These are phyloP conservation scores for Calcarisporium arbuscula DNA, from an alignment of 2,329 filamentous ascomycete genomes.

Conservation along the genomic window DNA sequence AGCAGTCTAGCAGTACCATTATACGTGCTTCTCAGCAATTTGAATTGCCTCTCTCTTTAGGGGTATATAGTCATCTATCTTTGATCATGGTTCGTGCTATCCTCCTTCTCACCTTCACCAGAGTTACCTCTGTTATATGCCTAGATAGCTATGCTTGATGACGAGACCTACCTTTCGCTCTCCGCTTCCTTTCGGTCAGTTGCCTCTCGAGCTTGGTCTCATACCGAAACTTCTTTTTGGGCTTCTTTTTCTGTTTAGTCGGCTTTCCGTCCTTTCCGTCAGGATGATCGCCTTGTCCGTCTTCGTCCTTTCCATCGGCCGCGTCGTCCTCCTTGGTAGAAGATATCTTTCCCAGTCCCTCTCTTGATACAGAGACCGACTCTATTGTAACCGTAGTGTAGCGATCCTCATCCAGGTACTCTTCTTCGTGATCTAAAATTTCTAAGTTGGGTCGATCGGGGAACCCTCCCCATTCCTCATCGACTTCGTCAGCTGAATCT, in stretches of 20 bases:
- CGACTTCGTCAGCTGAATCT: slow-evolving; percentile 29
- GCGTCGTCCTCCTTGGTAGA: slow-evolving; percentile 30
- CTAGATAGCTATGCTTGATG: slow-evolving; percentile 8
- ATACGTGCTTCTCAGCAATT: slow-evolving; percentile 20
- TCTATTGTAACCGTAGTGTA: slow-evolving; percentile 95
- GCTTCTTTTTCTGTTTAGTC: slow-evolving; percentile 58
- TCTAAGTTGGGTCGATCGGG: slow-evolving; percentile 41
- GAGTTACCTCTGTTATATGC: slow-evolving; percentile 4
- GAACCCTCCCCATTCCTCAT: slow-evolving; percentile 61
- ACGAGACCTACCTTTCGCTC: slow-evolving; percentile 50
- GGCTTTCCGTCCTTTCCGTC: slow-evolving; percentile 22
- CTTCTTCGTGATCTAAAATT: slow-evolving; percentile 73
- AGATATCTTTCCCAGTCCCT: slow-evolving; percentile 58
- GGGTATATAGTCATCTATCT: slow-evolving; percentile 32
- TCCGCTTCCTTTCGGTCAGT: slow-evolving; percentile 63
- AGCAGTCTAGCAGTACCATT: slow-evolving; percentile 22
- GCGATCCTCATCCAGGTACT: slow-evolving; percentile 94
- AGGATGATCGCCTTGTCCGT: slow-evolving; percentile 22
- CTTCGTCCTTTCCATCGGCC: slow-evolving; percentile 15
- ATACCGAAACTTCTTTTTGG: slow-evolving; percentile 89
- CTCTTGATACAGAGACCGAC: slow-evolving; percentile 71
- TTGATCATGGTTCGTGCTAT: slow-evolving; percentile 10
- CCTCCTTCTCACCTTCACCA: neutral
- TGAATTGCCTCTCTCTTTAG: slow-evolving; percentile 19
- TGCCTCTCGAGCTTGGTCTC: slow-evolving; percentile 83